Percentiles rank a stretch among this genome's conserved stretches.
phyloP scores from a whole-genome alignment of 2,329 filamentous ascomycete species.

The Ophiostoma populinum region DNA sequence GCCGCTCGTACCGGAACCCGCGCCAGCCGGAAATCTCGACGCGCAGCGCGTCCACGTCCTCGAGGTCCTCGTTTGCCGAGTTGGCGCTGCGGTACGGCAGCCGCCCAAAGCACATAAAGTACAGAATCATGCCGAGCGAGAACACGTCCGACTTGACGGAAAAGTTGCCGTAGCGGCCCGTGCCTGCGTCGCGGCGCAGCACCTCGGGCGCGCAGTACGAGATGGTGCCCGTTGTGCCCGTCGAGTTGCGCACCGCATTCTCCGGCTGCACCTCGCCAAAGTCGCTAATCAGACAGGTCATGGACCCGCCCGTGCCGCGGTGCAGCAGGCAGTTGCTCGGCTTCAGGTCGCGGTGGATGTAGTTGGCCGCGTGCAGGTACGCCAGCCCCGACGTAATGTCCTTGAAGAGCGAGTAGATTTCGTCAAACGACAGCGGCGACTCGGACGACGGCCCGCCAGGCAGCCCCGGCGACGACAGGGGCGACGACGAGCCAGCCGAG shows the following conservation, averaged over 20 bases:
- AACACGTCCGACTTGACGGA: slow-evolving; percentile 98
- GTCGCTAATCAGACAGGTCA: slow-evolving; percentile 81
- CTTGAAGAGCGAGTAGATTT: slow-evolving; percentile 92
- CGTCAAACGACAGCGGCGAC: slow-evolving; percentile 31
- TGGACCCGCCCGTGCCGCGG: slow-evolving; percentile 33
- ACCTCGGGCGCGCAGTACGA: slow-evolving; percentile 97
- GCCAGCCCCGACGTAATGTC: slow-evolving; percentile 86
- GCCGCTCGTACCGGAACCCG: slow-evolving; percentile 65
- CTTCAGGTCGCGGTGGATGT: slow-evolving; percentile 91
- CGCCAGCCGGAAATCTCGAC: slow-evolving; percentile 76
- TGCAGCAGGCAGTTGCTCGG: slow-evolving; percentile 91
- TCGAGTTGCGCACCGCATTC: slow-evolving; percentile 67
- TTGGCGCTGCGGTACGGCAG: slow-evolving; percentile 78
- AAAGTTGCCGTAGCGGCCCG: slow-evolving; percentile 74
- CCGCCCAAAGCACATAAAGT: slow-evolving; percentile 90
- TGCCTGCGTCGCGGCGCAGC: slow-evolving; percentile 44
- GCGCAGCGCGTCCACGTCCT: slow-evolving; percentile 72
- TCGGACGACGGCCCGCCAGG: neutral
- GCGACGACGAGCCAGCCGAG: neutral
- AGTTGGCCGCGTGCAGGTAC: slow-evolving; percentile 78
- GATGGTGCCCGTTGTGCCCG: slow-evolving; percentile 86
- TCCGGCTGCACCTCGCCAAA: slow-evolving; percentile 92
- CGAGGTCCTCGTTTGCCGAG: slow-evolving; percentile 72
- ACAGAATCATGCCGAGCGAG: slow-evolving; percentile 92
- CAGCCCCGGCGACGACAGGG: neutral